Percentiles rank a stretch among this genome's conserved stretches.
phyloP scores from a whole-genome alignment of 495 filamentous ascomycete species.

The Aspergillus homomorphus region DNA sequence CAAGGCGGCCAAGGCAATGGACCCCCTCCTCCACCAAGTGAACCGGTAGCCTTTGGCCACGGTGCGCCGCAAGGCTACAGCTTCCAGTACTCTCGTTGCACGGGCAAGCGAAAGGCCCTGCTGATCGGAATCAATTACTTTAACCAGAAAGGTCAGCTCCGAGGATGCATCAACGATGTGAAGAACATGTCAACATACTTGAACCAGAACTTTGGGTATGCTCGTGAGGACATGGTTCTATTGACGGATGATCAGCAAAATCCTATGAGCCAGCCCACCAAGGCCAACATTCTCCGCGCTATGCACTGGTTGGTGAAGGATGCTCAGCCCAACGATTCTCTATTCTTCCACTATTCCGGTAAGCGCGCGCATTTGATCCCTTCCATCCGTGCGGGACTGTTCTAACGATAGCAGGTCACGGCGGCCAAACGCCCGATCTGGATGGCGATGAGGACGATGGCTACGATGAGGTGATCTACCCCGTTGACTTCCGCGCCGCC shows the following conservation, averaged over 20 bases:
- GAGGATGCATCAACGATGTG: slow-evolving; percentile 97
- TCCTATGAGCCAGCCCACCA: slow-evolving; percentile 94
- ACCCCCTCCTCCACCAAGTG: slow-evolving; percentile 42
- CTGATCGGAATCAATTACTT: slow-evolving; percentile 99
- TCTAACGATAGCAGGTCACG: slow-evolving; percentile 63
- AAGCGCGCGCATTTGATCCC: slow-evolving; percentile 24
- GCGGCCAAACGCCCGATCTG: slow-evolving; percentile 92
- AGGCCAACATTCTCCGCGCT: slow-evolving; percentile 90
- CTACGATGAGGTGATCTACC: slow-evolving; percentile 98
- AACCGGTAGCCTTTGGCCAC: slow-evolving; percentile 61
- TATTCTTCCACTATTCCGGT: slow-evolving; percentile 99
- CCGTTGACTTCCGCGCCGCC: slow-evolving; percentile 84
- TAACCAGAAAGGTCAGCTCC: slow-evolving; percentile 81
- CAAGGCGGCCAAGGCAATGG: slow-evolving; percentile 30
- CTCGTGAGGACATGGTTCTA: slow-evolving; percentile 96
- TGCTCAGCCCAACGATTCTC: slow-evolving; percentile 86
- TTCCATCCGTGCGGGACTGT: background rate
- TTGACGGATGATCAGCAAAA: slow-evolving; percentile 97
- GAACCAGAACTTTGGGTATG: slow-evolving; percentile 87
- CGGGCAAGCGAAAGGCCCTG: slow-evolving; percentile 85
- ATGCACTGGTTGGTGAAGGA: slow-evolving; percentile 99
- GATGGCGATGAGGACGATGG: slow-evolving; percentile 95
- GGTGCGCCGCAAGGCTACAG: slow-evolving; percentile 76
- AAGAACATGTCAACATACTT: slow-evolving; percentile 95
- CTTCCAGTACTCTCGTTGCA: slow-evolving; percentile 91